Base-by-base conservation (phyloP, 108 stramenopile species). In the Asterionellopsis glacialis region DNA sequence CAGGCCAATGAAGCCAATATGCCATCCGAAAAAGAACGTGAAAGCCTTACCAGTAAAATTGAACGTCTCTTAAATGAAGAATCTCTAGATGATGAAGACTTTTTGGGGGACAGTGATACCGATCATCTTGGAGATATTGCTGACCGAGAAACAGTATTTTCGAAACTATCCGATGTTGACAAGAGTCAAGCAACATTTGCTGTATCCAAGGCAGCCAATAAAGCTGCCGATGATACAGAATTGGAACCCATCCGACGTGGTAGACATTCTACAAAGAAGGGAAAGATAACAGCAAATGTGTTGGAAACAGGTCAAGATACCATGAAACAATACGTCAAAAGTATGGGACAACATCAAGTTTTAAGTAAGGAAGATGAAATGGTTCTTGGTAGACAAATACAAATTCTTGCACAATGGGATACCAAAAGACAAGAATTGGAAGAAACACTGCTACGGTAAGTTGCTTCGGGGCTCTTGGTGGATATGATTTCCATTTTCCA, bases 281-380 rank as follows among this genome's bases (percentile, higher is more conserved):
- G 38, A 57, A 52, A 57, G 24, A 65, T 80, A 1, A 75, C 72
- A 25, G 80, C 80, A 1, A 71, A 73, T 21, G 80, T 81, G 14
- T 65, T 74, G 63, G 80, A 81, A 61, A 81, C 76, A 11, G 80
- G 80, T 15, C 64, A 72, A 15, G 80, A 81, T 62, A 75, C 76
- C 15, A 77, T 81, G 11, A 47, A 56, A 0, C 63, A 69, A 13
- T 81, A 81, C 59, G 73, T 73, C 25, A 81, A 81, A 55, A 70
- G 70, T 48, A 50, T 81, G 62, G 75, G 61, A 43, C 69, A 77
- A 50, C 80, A 81, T 64, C 76, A 81, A 61, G 61, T 81, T 23
- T 60, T 81, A 48, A 57, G 62, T 43, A 65, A 59, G 47, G 73
- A 77, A 27, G 70, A 72, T 72, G 80, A 81, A 49, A 44, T 68